phyloP scores from a whole-genome alignment of 495 filamentous ascomycete genomes.

The Sordaria brevicollis region DNA sequence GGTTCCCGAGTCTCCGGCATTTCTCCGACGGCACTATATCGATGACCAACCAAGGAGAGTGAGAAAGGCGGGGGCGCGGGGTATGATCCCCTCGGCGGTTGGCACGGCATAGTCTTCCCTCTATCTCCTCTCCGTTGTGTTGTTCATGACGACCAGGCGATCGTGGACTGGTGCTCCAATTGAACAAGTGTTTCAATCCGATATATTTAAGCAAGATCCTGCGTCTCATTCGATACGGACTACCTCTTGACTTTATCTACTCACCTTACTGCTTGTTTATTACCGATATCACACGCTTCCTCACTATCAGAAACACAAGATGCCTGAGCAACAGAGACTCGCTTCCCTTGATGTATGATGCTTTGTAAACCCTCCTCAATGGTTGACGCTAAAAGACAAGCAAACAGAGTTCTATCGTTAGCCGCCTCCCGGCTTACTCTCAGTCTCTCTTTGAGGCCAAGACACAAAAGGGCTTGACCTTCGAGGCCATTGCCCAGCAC shows the following conservation, averaged over 20 bases:
- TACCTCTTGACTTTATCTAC: neutral
- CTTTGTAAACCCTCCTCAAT: neutral
- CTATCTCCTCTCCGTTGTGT: neutral
- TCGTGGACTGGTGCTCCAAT: neutral
- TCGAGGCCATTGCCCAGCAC: conserved; percentile 65
- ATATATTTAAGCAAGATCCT: neutral
- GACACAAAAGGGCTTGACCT: conserved; percentile 60
- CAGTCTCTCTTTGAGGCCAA: conserved; percentile 79
- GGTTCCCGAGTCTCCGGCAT: conserved; percentile 21
- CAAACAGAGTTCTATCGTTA: conserved; percentile 28
- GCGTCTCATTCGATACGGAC: neutral
- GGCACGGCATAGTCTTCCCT: neutral
- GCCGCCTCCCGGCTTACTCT: conserved; percentile 55
- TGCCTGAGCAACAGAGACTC: conserved; percentile 17
- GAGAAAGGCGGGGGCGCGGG: neutral
- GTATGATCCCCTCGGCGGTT: neutral
- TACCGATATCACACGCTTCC: neutral
- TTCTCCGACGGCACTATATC: conserved; percentile 13
- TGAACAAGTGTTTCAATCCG: neutral
- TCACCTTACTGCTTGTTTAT: neutral
- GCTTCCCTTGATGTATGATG: conserved; percentile 24
- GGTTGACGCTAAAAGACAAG: conserved; percentile 1
- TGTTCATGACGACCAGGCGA: neutral
- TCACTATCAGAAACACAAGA: conserved; percentile 2
- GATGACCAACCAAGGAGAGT: neutral